A percentile compares a stretch with the other conserved stretches of the same genome.
These are phyloP conservation scores for Plasmodium coatneyi DNA, from an alignment of 169 alveolate genomes.

Conservation along the genomic window DNA sequence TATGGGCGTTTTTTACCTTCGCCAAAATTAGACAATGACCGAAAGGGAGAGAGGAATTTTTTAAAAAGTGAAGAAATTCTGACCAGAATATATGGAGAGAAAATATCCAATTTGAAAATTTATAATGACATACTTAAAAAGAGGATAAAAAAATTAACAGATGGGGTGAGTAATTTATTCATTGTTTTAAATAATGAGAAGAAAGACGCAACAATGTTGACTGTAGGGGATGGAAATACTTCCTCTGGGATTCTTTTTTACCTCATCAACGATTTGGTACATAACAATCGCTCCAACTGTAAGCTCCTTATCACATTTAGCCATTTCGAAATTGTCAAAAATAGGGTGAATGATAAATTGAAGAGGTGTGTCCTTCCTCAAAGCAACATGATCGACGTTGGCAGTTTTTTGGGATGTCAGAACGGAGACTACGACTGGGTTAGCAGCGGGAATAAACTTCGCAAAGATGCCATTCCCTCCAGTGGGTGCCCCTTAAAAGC, in stretches of 20 bases:
- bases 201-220: neutral
- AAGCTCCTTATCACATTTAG: constrained; percentile 20
- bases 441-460: neutral
- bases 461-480: neutral
- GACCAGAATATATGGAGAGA: constrained; percentile 16
- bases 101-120: constrained; percentile 32
- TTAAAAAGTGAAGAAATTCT: constrained; percentile 15
- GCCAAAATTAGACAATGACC: neutral
- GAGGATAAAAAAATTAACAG: constrained; percentile 19
- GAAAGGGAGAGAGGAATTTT: constrained; percentile 17
- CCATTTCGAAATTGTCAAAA: constrained; percentile 16
- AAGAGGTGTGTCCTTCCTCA: constrained; percentile 6
- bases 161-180: constrained; percentile 15
- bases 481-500: neutral
- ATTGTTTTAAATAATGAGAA: constrained; percentile 15
- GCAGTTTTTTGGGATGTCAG: neutral
- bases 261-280: constrained; percentile 25
- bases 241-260: constrained; percentile 32
- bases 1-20: constrained; percentile 49
- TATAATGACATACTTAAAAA: constrained; percentile 30
- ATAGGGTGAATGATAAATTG: constrained; percentile 9
- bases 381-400: constrained; percentile 12
- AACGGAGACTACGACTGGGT: neutral
- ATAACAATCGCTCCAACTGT: neutral
- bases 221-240: constrained; percentile 22